Base-by-base conservation (phyloP, 2,329 filamentous ascomycete genomes). In the Thyridium curvatum region DNA sequence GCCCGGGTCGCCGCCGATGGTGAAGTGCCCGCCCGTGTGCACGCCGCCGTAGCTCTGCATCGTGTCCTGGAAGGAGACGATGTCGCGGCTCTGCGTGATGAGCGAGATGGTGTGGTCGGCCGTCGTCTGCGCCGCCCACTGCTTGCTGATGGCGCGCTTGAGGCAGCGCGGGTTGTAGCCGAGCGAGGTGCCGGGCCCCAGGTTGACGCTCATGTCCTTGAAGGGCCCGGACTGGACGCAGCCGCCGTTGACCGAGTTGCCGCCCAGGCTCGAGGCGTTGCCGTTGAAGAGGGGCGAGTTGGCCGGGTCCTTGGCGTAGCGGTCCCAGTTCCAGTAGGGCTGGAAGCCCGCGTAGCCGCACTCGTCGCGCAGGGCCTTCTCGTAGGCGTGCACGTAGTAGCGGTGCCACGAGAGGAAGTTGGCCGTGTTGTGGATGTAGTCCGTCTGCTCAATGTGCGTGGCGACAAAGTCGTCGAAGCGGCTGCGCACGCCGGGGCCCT, bases 391-490 rank as follows among this genome's bases (percentile, higher is more conserved):
- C 34, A 62, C 39, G 43, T 51, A 58, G 39, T 54, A 53, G n/a
- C 59, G 51, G 35, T 62, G 58, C 47, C 55, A 62, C 3, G 54
- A 53, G 4, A 61, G 46, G 41, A 60, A 61, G 30, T 52, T 50
- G 26, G 46, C 51, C 54, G 49, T 65, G 39, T 52, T 58, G 46
- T 74, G 71, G 14, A 74, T 70, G 1, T 36, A 38, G 9, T 49
- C 47, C 8, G 45, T 49, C 14, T 41, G 37, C 16, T 37, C 34
- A 35, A 49, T 38, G 42, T 50, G 48, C 16, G 37, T 32, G 13
- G 32, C 41, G 34, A 49, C 42, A 33, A 44, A 46, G 43, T 50
- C 48, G 39, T 50, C 48, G 39, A 41, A 50, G 18, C 33, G 41
- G 12, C 30, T 31, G 28, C 41, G 40, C 13, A 41, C 44, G 29